Evolutionary conservation across 805 yeast species (phyloP), one percentile per base, ranked within the genome.

Genomic region (Candida ascalaphidarum): DNA sequence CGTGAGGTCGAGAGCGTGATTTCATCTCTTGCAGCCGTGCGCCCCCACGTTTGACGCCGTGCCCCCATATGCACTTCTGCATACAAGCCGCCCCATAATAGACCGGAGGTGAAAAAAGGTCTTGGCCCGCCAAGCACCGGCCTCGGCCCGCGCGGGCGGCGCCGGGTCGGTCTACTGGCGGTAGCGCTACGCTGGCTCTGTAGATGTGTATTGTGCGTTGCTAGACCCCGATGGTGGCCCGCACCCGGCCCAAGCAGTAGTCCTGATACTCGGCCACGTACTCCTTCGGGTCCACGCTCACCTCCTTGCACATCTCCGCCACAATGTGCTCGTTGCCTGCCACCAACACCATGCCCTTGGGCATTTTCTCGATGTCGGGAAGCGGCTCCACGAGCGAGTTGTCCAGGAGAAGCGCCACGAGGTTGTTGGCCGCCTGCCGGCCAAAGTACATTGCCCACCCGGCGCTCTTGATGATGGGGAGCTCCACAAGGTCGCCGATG

Each of bases 361-460:
- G 65, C 41, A 60, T 50, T n/a, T 36, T 35, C 9, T 43, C 32
- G 13, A 55, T 28, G 29, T 59, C 59, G 1, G 60, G 58, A 29
- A 51, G 41, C 3, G 52, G 50, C 37, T 61, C 66, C 14, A 54
- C 49, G 25, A 61, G 36, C 26, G 41, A 36, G 11, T 41, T 41
- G 19, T 57, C 55, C 24, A 49, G 37, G 1, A 60, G 44, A 12
- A 47, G 23, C 23, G 52, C 45, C 5, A 52, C 37, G 20, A 61
- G 36, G 31, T 61, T 61, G 34, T 57, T 55, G 11, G 67, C 65
- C 7, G 45, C 55, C 28, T 44, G 57, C 23, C 64, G 41, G 2
- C 66, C 67, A 54, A 53, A 57, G 36, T 56, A 61, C 42, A 59
- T 49, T 3, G 66, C 67, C 67, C 67, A 61, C 2, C 68, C 68